Evolutionary conservation across 1,284 basidiomycete species (phyloP).

Genomic region (Albatrellus sp.): DNA sequence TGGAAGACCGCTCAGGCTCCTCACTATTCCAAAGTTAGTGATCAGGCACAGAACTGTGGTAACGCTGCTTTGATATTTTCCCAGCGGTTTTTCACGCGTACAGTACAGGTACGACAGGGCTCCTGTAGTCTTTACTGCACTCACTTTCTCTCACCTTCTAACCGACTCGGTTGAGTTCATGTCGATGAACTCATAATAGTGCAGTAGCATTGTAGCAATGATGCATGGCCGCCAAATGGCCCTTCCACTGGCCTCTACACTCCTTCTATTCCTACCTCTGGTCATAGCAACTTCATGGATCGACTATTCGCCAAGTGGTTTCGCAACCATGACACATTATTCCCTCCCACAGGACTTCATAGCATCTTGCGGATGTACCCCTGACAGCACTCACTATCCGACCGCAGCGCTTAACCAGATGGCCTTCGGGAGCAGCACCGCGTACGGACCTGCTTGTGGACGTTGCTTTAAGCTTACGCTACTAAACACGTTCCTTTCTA

Average conservation of each 20-base stretch:
- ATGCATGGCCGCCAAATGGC: too few relatives aligned
- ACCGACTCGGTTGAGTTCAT: too few relatives aligned
- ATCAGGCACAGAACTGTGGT: too few relatives aligned
- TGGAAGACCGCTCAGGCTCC: too few relatives aligned
- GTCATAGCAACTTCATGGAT: slow-evolving; percentile 32
- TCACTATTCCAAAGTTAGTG: too few relatives aligned
- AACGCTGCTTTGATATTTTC: too few relatives aligned
- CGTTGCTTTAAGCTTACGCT: slow-evolving; percentile 68
- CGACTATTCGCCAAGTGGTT: slow-evolving; percentile 38
- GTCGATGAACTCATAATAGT: too few relatives aligned
- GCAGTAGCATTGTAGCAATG: too few relatives aligned
- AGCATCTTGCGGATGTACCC: slow-evolving; percentile 53
- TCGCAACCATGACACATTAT: slow-evolving; percentile 56
- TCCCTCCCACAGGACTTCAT: slow-evolving; percentile 43
- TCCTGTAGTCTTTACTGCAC: too few relatives aligned
- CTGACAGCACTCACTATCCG: slow-evolving; percentile 59
- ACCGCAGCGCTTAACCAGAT: slow-evolving; percentile 57
- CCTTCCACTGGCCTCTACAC: background rate
- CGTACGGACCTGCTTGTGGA: slow-evolving; percentile 65
- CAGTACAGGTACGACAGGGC: too few relatives aligned
- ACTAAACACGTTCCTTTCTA: slow-evolving; percentile 48
- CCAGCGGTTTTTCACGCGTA: too few relatives aligned
- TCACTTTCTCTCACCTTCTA: too few relatives aligned
- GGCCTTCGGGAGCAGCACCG: slow-evolving; percentile 62
- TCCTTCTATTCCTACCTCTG: background rate